These are phyloP conservation scores for Ogataea parapolymorpha DNA, from an alignment of 805 yeast species.

Conservation along the genomic window DNA sequence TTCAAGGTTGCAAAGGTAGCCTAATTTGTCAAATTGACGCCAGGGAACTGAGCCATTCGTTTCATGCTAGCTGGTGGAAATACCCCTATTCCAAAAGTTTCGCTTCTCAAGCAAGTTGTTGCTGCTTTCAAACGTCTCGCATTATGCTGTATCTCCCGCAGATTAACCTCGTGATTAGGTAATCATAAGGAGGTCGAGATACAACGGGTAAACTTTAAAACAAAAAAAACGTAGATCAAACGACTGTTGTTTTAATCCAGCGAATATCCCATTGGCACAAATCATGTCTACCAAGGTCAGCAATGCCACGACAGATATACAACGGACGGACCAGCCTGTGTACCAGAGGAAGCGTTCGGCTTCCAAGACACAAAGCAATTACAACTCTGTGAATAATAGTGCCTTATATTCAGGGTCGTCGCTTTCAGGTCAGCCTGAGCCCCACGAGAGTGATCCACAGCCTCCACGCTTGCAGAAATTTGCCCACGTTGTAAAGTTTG, in stretches of 20 bases:
- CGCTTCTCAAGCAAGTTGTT: no score
- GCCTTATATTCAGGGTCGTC: slow-evolving; percentile 14
- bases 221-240: slow-evolving; percentile 1
- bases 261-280: no score
- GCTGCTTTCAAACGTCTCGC: no score
- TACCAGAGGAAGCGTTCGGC: slow-evolving; percentile 32
- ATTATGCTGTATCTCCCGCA: no score
- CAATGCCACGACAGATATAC: slow-evolving; percentile 6
- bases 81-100: no score
- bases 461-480: slow-evolving; percentile 31
- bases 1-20: no score
- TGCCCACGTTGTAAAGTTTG: slow-evolving; percentile 63
- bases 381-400: slow-evolving; percentile 26
- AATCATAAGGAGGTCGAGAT: no score
- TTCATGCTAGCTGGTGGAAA: no score
- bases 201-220: no score
- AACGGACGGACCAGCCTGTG: slow-evolving; percentile 3
- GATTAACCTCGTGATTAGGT: no score
- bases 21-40: no score
- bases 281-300: slow-evolving; percentile 12
- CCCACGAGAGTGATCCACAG: slow-evolving; percentile 6
- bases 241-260: neutral
- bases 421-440: slow-evolving; percentile 6
- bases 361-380: slow-evolving; percentile 33
- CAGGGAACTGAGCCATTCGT: no score